Evolutionary conservation across 164 flowering plant species (phyloP).

Genomic region (Vitis rupestris): DNA sequence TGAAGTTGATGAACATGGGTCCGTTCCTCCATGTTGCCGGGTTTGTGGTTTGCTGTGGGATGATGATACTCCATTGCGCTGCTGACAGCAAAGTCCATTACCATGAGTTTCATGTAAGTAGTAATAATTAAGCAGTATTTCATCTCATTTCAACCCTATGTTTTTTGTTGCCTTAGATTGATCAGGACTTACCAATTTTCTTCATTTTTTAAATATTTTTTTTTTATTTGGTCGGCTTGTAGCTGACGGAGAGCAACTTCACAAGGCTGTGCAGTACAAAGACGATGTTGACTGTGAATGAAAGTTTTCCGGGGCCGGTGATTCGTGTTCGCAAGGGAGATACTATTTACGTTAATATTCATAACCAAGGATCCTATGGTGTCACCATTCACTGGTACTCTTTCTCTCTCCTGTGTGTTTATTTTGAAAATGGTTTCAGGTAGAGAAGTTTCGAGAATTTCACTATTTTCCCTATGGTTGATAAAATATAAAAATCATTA

Average conservation of each 20-base stretch:
- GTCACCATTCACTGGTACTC: constrained; percentile 5
- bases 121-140: neutral
- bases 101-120: neutral
- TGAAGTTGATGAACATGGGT: too few relatives aligned
- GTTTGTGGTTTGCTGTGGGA: too few relatives aligned
- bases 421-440: too few relatives aligned
- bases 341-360: neutral
- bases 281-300: constrained; percentile 5
- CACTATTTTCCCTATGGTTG: too few relatives aligned
- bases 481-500: too few relatives aligned
- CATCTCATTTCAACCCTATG: neutral
- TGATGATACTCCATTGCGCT: too few relatives aligned
- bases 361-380: neutral
- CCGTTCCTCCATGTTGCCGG: too few relatives aligned
- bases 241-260: constrained; percentile 2
- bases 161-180: neutral
- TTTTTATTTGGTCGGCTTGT: neutral
- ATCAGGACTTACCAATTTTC: neutral
- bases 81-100: neutral
- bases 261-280: constrained; percentile 8
- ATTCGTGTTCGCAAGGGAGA: constrained; percentile 7
- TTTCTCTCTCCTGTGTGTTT: too few relatives aligned
- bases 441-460: too few relatives aligned
- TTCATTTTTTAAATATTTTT: neutral
- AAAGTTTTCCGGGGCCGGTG: constrained; percentile 12